Conservation (phyloP, 768 basidiomycete genomes). For the Phanerodontia chrysosporium region DNA sequence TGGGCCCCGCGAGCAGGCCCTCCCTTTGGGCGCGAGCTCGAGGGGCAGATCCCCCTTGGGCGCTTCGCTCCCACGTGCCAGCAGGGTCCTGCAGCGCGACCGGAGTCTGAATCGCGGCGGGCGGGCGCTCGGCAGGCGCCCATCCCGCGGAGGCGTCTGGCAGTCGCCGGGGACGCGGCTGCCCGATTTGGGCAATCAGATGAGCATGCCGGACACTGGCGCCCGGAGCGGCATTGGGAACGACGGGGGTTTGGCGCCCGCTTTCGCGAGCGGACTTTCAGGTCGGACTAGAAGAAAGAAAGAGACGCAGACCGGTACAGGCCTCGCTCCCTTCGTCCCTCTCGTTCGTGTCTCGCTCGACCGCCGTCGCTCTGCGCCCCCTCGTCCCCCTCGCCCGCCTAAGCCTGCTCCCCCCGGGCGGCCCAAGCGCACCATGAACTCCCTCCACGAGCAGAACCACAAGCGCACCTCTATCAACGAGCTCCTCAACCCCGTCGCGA, state of each 20-base stretch:
- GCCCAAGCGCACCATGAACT: slow-evolving; percentile 32
- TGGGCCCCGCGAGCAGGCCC: neutral
- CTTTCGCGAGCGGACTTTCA: slow-evolving; percentile 12
- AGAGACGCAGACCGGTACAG: slow-evolving; percentile 8
- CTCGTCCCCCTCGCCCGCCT: slow-evolving; percentile 12
- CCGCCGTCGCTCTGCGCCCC: slow-evolving; percentile 4
- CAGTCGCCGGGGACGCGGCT: neutral
- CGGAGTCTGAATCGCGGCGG: slow-evolving; percentile 1
- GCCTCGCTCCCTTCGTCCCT: slow-evolving; percentile 7
- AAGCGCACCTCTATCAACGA: slow-evolving; percentile 50
- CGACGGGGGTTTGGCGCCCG: neutral
- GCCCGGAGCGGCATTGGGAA: neutral
- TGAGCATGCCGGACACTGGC: slow-evolving; percentile 6
- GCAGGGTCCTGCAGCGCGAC: no score
- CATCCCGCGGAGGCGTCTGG: neutral
- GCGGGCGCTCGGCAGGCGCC: neutral
- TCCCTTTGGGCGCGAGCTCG: no score
- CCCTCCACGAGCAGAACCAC: slow-evolving; percentile 37
- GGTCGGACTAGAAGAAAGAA: slow-evolving; percentile 12
- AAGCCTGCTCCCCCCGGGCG: slow-evolving; percentile 2
- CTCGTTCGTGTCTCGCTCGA: slow-evolving; percentile 3
- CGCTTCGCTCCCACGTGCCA: no score
- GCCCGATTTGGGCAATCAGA: slow-evolving; percentile 2
- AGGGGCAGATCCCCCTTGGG: neutral
- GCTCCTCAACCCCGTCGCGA: slow-evolving; percentile 45